A percentile compares a stretch with the other conserved stretches of the same genome.
Evolutionary conservation across 305 asterid genomes (phyloP).

Genomic region (Fraxinus dipetala): DNA sequence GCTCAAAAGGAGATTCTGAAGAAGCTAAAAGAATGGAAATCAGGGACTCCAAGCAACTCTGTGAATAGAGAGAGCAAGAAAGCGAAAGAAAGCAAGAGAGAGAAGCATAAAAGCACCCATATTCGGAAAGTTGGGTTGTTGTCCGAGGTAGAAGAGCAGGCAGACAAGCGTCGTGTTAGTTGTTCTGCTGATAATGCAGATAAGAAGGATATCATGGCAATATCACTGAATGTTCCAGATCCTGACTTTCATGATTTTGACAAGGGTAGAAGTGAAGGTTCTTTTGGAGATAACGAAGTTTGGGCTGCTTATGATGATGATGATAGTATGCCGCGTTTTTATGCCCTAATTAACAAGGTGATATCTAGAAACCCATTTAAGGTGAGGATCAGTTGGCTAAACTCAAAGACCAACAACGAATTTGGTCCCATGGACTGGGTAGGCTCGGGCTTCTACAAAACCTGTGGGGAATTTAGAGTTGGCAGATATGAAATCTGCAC

Average conservation of each 20-base stretch:
- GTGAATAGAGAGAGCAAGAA: constrained; percentile 29
- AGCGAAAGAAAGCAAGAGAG: constrained; percentile 41
- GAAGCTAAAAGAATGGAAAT: constrained; percentile 41
- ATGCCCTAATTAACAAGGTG: constrained; percentile 30
- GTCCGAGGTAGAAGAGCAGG: constrained; percentile 20
- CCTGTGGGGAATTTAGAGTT: constrained; percentile 41
- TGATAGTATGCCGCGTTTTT: constrained; percentile 36
- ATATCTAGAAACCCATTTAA: constrained; percentile 30
- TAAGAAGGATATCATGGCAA: constrained; percentile 13
- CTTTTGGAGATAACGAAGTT: constrained; percentile 28
- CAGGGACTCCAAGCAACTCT: constrained; percentile 27
- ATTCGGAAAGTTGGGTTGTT: constrained; percentile 27
- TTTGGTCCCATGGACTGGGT: constrained; percentile 32
- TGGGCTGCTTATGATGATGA: constrained; percentile 36
- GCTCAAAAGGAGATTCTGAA: constrained; percentile 48
- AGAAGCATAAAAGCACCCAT: constrained; percentile 16
- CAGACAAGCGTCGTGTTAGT: constrained; percentile 12
- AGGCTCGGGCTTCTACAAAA: constrained; percentile 32
- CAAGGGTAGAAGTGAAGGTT: constrained; percentile 25
- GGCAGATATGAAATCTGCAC: constrained; percentile 25
- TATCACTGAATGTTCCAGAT: constrained; percentile 42
- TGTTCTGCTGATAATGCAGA: constrained; percentile 19
- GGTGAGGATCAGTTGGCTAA: constrained; percentile 39
- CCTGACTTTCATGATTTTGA: constrained; percentile 38
- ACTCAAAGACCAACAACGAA: constrained; percentile 32